These are phyloP conservation scores for Knoxdaviesia proteae DNA, from an alignment of 2,329 filamentous ascomycete genomes.

Conservation along the genomic window DNA sequence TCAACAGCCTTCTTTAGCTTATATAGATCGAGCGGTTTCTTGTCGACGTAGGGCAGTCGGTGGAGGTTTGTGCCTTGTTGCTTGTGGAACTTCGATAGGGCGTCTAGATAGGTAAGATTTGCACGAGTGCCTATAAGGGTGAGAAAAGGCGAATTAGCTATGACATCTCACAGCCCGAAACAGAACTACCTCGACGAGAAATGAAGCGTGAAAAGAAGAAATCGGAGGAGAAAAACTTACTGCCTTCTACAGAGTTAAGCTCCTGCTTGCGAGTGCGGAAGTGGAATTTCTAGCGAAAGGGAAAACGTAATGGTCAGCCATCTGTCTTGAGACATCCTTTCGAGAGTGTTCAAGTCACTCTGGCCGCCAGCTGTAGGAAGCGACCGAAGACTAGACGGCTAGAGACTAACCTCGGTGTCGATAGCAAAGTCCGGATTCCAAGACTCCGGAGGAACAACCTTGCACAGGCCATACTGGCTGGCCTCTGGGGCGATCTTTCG, in stretches of 20 bases:
- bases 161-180: too few species aligned
- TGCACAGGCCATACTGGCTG: constrained; percentile 75
- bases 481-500: constrained; percentile 78
- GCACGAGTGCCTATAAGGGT: constrained; percentile 56
- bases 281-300: constrained; percentile 56
- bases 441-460: constrained; percentile 78
- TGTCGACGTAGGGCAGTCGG: constrained; percentile 89
- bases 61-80: constrained; percentile 89
- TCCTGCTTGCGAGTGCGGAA: constrained; percentile 93
- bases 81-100: constrained; percentile 88
- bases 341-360: neutral
- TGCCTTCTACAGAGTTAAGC: constrained; percentile 94
- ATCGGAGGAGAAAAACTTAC: constrained; percentile 29
- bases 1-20: constrained; percentile 94
- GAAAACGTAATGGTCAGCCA: neutral
- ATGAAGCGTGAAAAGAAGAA: too few species aligned
- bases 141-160: too few species aligned
- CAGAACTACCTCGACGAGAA: too few species aligned
- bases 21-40: constrained; percentile 87
- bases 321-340: neutral
- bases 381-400: neutral
- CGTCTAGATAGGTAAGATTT: constrained; percentile 89
- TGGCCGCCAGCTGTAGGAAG: neutral
- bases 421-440: constrained; percentile 96
- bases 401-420: constrained; percentile 60